phyloP scores from a whole-genome alignment of 2,329 filamentous ascomycete genomes.

The Cytospora paraplurivora region DNA sequence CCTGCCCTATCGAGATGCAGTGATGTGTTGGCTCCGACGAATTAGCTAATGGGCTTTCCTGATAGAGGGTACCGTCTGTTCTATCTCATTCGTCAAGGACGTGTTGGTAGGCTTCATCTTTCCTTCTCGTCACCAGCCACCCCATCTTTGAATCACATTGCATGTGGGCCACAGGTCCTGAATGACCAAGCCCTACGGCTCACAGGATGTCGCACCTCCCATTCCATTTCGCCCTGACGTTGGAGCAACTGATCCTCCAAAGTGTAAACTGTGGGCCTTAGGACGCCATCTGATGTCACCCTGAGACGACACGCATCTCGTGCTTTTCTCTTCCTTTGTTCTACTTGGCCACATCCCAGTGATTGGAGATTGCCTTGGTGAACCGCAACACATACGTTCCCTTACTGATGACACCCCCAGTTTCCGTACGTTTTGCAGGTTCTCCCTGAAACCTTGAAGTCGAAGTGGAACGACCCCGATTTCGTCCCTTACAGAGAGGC shows the following conservation, averaged over 20 bases:
- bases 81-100: slow-evolving; percentile 83
- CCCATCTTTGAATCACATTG: slow-evolving; percentile 30
- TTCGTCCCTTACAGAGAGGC: slow-evolving; percentile 70
- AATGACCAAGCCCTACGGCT: slow-evolving; percentile 16
- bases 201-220: slow-evolving; percentile 23
- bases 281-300: slow-evolving; percentile 17
- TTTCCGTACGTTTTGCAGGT: slow-evolving; percentile 75
- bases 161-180: slow-evolving; percentile 24
- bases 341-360: slow-evolving; percentile 9
- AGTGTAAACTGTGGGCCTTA: slow-evolving; percentile 1
- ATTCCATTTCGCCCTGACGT: slow-evolving; percentile 7
- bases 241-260: slow-evolving; percentile 15
- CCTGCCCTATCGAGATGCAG: slow-evolving; percentile 27
- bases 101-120: slow-evolving; percentile 65
- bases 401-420: slow-evolving; percentile 44
- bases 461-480: slow-evolving; percentile 65
- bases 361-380: slow-evolving; percentile 7
- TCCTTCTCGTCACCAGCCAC: slow-evolving; percentile 29
- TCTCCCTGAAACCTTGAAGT: slow-evolving; percentile 64
- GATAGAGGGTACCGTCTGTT: slow-evolving; percentile 78
- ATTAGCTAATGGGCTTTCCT: slow-evolving; percentile 43
- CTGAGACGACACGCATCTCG: slow-evolving; percentile 8
- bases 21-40: slow-evolving; percentile 40
- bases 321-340: slow-evolving; percentile 17
- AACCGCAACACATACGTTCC: not conserved